A percentile compares a stretch with the other conserved stretches of the same genome.
Evolutionary conservation across 2,329 filamentous ascomycete genomes (phyloP).

Genomic region (Alternaria ventricosa): DNA sequence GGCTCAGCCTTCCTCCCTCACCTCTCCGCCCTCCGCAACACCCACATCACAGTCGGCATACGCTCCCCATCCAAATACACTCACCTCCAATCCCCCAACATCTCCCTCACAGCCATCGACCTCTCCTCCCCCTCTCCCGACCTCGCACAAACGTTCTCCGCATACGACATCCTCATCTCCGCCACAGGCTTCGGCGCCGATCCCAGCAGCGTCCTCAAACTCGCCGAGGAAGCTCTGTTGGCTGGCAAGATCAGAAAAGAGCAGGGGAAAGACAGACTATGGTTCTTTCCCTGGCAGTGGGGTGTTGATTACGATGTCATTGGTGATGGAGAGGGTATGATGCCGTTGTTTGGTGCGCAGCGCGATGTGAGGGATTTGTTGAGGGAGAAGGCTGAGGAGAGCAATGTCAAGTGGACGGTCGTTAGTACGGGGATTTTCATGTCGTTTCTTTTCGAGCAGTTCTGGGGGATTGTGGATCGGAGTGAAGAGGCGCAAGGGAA

Average conservation of each 20-base stretch:
- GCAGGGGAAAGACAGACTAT: constrained; percentile 11
- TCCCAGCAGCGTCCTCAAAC: constrained; percentile 63
- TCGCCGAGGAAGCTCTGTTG: constrained; percentile 62
- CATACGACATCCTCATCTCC: constrained; percentile 63
- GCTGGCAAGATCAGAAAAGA: constrained; percentile 53
- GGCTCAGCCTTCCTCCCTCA: constrained; percentile 63
- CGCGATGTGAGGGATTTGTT: constrained; percentile 49
- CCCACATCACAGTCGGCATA: constrained; percentile 61
- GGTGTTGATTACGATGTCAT: constrained; percentile 74
- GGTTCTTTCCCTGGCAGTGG: constrained; percentile 75
- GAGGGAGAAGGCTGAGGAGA: constrained; percentile 23
- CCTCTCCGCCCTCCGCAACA: constrained; percentile 57
- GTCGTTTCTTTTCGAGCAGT: constrained; percentile 69
- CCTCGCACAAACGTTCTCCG: constrained; percentile 45
- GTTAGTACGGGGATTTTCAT: constrained; percentile 75
- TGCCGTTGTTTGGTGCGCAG: constrained; percentile 74
- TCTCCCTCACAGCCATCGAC: constrained; percentile 54
- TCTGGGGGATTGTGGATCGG: constrained; percentile 67
- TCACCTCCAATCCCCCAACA: constrained; percentile 30
- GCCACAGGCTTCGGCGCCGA: constrained; percentile 67
- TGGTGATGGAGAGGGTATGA: constrained; percentile 61
- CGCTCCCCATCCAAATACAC: constrained; percentile 56
- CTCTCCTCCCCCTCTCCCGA: constrained; percentile 39
- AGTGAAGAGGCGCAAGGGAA: not conserved
- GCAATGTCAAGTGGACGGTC: constrained; percentile 64